These are phyloP conservation scores for Ampelomyces quisqualis DNA, from an alignment of 2,329 filamentous ascomycete species.

Conservation along the genomic window DNA sequence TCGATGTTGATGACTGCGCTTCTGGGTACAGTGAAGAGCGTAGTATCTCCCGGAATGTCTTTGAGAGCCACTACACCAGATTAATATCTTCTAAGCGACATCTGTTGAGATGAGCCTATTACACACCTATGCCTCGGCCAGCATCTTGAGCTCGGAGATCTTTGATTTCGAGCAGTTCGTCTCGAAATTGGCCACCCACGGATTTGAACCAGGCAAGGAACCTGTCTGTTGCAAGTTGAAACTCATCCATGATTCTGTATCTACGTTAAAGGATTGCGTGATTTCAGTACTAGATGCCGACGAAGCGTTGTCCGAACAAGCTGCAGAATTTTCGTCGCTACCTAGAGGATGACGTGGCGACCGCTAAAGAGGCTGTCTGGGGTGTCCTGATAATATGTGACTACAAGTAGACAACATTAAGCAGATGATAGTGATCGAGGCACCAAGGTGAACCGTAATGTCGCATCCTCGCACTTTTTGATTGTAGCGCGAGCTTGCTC, in stretches of 20 bases:
- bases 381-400: too few species aligned
- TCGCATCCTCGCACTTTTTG: not conserved
- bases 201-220: constrained; percentile 26
- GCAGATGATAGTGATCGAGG: too few species aligned
- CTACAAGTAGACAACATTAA: too few species aligned
- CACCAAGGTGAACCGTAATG: too few species aligned
- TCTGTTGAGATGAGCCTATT: not conserved
- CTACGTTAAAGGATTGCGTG: not conserved
- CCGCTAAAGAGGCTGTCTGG: too few species aligned
- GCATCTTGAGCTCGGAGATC: constrained; percentile 23
- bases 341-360: too few species aligned
- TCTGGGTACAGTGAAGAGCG: constrained; percentile 23
- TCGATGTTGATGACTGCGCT: constrained; percentile 23
- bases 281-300: not conserved
- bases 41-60: constrained; percentile 19
- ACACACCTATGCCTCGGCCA: constrained; percentile 26
- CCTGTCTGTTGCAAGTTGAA: constrained; percentile 14
- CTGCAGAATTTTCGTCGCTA: not conserved
- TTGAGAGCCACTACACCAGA: constrained; percentile 13
- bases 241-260: constrained; percentile 16
- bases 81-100: constrained; percentile 1
- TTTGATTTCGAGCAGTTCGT: constrained; percentile 23
- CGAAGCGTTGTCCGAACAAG: not conserved
- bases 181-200: constrained; percentile 20
- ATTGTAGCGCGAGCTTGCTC: too few species aligned